Evolutionary conservation across 2,329 filamentous ascomycete genomes (phyloP).

Genomic region (Fusarium agapanthi): DNA sequence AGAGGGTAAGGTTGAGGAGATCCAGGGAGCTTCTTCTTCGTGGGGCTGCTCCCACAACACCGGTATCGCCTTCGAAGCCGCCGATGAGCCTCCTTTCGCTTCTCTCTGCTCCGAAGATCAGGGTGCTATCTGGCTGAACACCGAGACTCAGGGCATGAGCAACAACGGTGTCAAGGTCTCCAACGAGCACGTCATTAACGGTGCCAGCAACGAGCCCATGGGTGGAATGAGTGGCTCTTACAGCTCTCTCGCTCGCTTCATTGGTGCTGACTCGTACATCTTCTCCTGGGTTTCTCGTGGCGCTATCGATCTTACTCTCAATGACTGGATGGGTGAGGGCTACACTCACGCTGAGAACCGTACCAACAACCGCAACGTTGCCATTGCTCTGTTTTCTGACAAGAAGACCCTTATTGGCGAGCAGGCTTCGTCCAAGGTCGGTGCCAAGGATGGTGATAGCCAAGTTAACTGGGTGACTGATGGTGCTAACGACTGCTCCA

Average conservation of each 20-base stretch:
- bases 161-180: slow-evolving; percentile 65
- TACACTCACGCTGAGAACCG: slow-evolving; percentile 62
- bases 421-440: slow-evolving; percentile 63
- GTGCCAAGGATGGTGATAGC: slow-evolving; percentile 60
- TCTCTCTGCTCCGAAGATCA: slow-evolving; percentile 70
- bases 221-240: slow-evolving; percentile 72
- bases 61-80: slow-evolving; percentile 69
- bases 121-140: slow-evolving; percentile 72
- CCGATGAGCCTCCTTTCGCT: slow-evolving; percentile 65
- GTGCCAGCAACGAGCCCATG: slow-evolving; percentile 65
- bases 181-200: slow-evolving; percentile 70
- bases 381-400: slow-evolving; percentile 64
- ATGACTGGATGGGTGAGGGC: slow-evolving; percentile 66
- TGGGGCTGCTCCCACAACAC: slow-evolving; percentile 74
- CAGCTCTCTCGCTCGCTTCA: slow-evolving; percentile 64
- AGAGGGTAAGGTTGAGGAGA: slow-evolving; percentile 59
- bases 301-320: slow-evolving; percentile 61
- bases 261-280: slow-evolving; percentile 62
- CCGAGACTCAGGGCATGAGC: slow-evolving; percentile 64
- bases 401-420: slow-evolving; percentile 64
- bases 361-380: slow-evolving; percentile 67
- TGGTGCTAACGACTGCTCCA: slow-evolving; percentile 61
- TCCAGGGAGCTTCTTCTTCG: slow-evolving; percentile 61
- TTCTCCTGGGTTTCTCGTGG: slow-evolving; percentile 71
- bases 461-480: slow-evolving; percentile 69